A percentile compares a stretch with the other conserved stretches of the same genome.
These are phyloP conservation scores for Leccinum griseonigrum DNA, from an alignment of 1,284 basidiomycete genomes.

Conservation along the genomic window DNA sequence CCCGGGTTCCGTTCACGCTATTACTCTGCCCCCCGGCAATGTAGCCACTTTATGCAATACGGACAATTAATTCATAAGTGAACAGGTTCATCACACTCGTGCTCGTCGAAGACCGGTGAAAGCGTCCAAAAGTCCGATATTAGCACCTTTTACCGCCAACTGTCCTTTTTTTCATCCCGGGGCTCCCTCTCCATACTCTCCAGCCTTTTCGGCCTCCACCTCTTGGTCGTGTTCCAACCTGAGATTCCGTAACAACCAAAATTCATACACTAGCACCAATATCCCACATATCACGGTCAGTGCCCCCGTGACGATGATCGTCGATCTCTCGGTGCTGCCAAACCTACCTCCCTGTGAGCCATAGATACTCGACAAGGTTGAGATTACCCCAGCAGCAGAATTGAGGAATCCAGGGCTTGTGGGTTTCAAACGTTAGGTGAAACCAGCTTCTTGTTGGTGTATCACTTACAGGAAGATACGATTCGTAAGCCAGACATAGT, in stretches of 20 bases:
- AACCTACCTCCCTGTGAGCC: conserved; percentile 47
- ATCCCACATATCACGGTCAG: conserved; percentile 39
- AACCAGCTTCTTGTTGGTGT: background rate
- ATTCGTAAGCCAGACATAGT: conserved; percentile 61
- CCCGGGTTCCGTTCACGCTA: background rate
- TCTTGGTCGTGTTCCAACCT: conserved; percentile 42
- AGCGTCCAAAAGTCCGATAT: background rate
- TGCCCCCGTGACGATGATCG: conserved; percentile 45
- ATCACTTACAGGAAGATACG: conserved; percentile 50
- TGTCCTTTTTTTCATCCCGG: conserved; percentile 24
- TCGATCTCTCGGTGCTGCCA: conserved; percentile 39
- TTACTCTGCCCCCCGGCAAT: background rate
- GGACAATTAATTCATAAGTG: background rate
- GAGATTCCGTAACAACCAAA: conserved; percentile 44
- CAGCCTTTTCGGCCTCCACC: conserved; percentile 44
- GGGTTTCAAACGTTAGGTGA: conserved; percentile 8
- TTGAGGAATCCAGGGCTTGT: conserved; percentile 52
- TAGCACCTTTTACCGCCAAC: background rate
- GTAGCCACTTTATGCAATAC: background rate
- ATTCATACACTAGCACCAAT: conserved; percentile 40
- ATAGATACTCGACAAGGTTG: conserved; percentile 49
- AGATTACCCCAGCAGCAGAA: conserved; percentile 51
- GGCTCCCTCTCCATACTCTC: conserved; percentile 49
- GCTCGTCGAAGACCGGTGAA: background rate
- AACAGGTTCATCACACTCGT: background rate